A percentile compares a stretch with the other conserved stretches of the same genome.
Evolutionary conservation across 2,329 filamentous ascomycete genomes (phyloP).

Genomic region (Phyllachora maydis): DNA sequence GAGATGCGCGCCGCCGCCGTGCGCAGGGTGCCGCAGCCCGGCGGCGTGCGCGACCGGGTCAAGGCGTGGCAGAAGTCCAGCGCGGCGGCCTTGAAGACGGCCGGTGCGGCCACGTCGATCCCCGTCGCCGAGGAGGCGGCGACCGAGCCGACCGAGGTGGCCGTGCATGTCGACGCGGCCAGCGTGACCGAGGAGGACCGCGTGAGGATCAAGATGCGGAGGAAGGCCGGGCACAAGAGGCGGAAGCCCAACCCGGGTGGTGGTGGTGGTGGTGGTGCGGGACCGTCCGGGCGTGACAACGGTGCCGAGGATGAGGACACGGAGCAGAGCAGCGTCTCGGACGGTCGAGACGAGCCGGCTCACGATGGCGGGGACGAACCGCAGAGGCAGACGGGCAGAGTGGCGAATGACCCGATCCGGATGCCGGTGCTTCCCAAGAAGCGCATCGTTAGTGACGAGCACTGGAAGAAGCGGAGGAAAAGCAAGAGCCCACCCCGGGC

Average conservation of each 20-base stretch:
- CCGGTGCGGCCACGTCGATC: slow-evolving; percentile 15
- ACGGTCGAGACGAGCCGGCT: slow-evolving; percentile 9
- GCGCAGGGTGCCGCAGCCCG: slow-evolving; percentile 37
- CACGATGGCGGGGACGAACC: slow-evolving; percentile 13
- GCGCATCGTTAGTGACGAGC: slow-evolving; percentile 78
- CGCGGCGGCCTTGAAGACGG: slow-evolving; percentile 33
- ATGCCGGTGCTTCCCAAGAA: slow-evolving; percentile 53
- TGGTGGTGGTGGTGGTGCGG: too few species aligned
- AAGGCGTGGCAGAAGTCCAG: slow-evolving; percentile 70
- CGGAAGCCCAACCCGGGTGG: slow-evolving; percentile 12
- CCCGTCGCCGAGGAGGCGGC: slow-evolving; percentile 26
- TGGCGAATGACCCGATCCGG: slow-evolving; percentile 6
- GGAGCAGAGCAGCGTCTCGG: too few species aligned
- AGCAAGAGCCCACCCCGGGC: slow-evolving; percentile 21
- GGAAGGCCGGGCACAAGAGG: slow-evolving; percentile 20
- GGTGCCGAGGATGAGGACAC: too few species aligned
- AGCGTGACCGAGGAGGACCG: slow-evolving; percentile 42
- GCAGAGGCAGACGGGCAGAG: slow-evolving; percentile 3
- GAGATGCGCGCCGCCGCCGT: slow-evolving; percentile 39
- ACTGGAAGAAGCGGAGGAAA: slow-evolving; percentile 50
- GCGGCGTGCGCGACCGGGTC: slow-evolving; percentile 58
- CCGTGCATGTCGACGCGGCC: slow-evolving; percentile 35
- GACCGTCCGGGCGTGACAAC: too few species aligned
- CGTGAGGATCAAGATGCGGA: slow-evolving; percentile 30
- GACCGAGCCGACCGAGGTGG: slow-evolving; percentile 39